These are phyloP conservation scores for Claviceps quebecensis DNA, from an alignment of 2,329 filamentous ascomycete genomes.

Conservation along the genomic window DNA sequence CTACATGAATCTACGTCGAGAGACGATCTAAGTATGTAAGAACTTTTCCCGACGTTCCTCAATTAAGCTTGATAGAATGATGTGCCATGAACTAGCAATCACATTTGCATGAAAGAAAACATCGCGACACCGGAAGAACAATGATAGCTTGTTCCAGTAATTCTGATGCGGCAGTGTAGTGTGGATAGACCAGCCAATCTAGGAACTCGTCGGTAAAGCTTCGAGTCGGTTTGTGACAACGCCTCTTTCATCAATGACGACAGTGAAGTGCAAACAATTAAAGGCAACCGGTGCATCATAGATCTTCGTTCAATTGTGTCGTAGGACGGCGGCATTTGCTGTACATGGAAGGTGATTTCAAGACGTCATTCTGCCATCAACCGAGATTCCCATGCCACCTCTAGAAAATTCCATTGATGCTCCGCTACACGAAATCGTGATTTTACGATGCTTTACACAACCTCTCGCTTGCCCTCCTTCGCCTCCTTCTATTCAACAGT, in stretches of 20 bases:
- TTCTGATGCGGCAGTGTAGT: no score
- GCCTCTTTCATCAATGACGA: not conserved
- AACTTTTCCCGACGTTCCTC: not conserved
- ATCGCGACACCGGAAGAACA: not conserved
- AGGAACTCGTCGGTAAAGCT: no score
- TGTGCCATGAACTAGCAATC: not conserved
- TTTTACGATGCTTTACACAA: slow-evolving; percentile 41
- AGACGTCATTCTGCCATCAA: not conserved
- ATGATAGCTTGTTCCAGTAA: not conserved
- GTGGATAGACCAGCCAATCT: not conserved
- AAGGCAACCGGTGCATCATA: not conserved
- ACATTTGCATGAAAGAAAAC: not conserved
- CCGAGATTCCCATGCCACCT: not conserved
- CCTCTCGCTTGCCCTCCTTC: slow-evolving; percentile 87
- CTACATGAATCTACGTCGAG: not conserved
- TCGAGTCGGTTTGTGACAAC: not conserved
- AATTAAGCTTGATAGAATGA: not conserved
- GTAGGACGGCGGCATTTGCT: not conserved
- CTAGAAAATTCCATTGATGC: not conserved
- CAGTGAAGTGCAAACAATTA: not conserved
- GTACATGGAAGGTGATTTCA: not conserved
- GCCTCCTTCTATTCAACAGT: slow-evolving; percentile 68
- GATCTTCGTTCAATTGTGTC: not conserved
- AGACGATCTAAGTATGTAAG: no score
- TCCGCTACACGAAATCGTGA: not conserved